phyloP scores from a whole-genome alignment of 2,329 filamentous ascomycete species.

The Iodosphaeria phyllophila region DNA sequence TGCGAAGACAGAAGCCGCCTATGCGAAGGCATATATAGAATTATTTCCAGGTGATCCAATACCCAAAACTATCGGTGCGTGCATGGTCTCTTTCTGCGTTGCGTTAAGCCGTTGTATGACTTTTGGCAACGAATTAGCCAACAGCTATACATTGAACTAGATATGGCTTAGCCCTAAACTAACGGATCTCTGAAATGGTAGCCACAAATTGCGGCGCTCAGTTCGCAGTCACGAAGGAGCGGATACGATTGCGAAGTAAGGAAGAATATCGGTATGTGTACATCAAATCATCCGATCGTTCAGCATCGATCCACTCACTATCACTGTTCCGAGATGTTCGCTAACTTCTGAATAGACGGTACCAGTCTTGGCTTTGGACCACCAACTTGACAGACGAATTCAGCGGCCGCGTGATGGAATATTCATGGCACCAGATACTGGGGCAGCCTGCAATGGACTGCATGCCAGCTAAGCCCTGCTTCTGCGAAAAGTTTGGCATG shows the following conservation, averaged over 20 bases:
- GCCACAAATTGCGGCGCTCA: slow-evolving; percentile 31
- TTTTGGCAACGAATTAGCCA: no score
- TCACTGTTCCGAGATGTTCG: no score
- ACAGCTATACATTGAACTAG: no score
- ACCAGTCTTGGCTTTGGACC: slow-evolving; percentile 28
- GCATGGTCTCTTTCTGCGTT: no score
- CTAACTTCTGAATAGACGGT: no score
- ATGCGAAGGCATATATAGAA: slow-evolving; percentile 8
- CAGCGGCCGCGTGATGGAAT: slow-evolving; percentile 33
- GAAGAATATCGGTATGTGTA: slow-evolving; percentile 28
- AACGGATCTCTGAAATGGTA: no score
- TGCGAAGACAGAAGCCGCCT: slow-evolving; percentile 14
- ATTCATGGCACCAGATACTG: slow-evolving; percentile 27
- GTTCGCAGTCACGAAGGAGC: slow-evolving; percentile 28
- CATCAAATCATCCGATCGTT: no score
- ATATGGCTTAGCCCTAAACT: no score
- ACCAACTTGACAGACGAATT: slow-evolving; percentile 24
- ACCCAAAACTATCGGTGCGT: slow-evolving; percentile 20
- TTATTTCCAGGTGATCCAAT: slow-evolving; percentile 10
- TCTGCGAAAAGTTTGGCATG: slow-evolving; percentile 36
- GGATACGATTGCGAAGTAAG: slow-evolving; percentile 19
- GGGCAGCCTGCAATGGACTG: slow-evolving; percentile 25
- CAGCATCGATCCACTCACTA: no score
- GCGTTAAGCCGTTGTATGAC: no score
- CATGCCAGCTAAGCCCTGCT: slow-evolving; percentile 30